Evolutionary conservation across 306 rosid genomes (phyloP), one percentile per base, ranked within the genome.

Genomic region (Gastrolobium villosum): DNA sequence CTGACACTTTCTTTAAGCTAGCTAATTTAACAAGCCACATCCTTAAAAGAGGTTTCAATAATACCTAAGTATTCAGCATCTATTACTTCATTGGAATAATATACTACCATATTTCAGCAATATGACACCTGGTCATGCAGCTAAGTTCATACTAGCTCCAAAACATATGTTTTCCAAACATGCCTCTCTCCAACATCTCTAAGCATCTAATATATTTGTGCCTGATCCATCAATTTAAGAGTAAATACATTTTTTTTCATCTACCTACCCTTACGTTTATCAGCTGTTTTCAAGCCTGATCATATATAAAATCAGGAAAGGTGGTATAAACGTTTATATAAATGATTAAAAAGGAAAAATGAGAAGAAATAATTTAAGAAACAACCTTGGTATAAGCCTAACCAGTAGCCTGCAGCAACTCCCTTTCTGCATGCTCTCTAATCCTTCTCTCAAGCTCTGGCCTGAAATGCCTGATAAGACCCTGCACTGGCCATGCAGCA

Each of bases 401-500:
- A 74, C 92, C 97, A 84, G 96, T 82, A 71, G 97, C 99, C 86
- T 89, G 86, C 81, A 85, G 88, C 86, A 93, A 82, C 88, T 93
- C 98, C 92, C 86, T 86, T 75, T 95, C 91, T 20, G 99, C 99
- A 49, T 82, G 90, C 82, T 91, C 96, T 75, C 79, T 91, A 80
- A 95, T 95, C 85, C 98, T 93, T 86, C 97, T 91, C 91, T 95
- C 97, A 78, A 95, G 92, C 86, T 95, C 99, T 2, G 99, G 99
- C 87, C 99, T 91, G 84, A 95, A 95, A 84, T 95, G 97, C 90
- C 94, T 86, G 68, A 95, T 95, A 79, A 95, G 97, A 76, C 99
- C 99, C 85, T 95, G 99, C 86, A 95, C 99, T 6, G 99, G 99
- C 99, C 99, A 95, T 57, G 99, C 99, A 69, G 99, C 99, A 84